A percentile compares a stretch with the other conserved stretches of the same genome.
These are phyloP conservation scores for Phytophthora agathidicida DNA, from an alignment of 352 stramenopile species.

Conservation along the genomic window DNA sequence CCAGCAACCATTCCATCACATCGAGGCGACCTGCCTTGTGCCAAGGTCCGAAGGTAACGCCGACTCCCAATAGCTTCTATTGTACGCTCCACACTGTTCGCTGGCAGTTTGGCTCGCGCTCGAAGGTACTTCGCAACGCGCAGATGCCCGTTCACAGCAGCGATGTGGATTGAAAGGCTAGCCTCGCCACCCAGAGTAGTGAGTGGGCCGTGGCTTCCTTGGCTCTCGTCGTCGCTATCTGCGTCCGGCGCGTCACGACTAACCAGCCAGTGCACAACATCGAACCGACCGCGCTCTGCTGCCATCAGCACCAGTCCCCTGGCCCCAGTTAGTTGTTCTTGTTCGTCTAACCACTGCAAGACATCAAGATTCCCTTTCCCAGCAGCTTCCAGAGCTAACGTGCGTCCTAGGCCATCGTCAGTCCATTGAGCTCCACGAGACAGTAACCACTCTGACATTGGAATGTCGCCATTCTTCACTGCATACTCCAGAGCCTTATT, in stretches of 20 bases:
- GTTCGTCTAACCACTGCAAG: neutral
- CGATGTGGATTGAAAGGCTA: neutral
- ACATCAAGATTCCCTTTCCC: neutral
- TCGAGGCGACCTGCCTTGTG: neutral
- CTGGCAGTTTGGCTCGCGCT: neutral
- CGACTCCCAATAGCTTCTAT: neutral
- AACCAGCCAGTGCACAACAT: neutral
- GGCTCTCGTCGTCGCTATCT: too few relatives aligned
- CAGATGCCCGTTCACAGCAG: neutral
- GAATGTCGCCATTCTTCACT: neutral
- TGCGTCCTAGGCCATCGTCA: neutral
- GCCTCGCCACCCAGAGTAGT: neutral
- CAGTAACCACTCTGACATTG: neutral
- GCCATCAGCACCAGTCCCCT: neutral
- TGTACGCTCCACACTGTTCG: neutral
- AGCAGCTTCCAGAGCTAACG: neutral
- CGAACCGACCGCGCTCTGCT: neutral
- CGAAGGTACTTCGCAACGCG: neutral
- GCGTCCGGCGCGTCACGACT: neutral
- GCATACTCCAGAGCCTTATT: neutral
- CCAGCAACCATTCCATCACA: too few relatives aligned
- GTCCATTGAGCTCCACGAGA: neutral
- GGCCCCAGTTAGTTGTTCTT: neutral
- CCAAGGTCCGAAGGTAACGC: neutral
- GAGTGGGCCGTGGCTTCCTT: too few relatives aligned